Evolutionary conservation across 192 early-diverging fungal species (phyloP).

Genomic region (Gamsiella multidivaricata): DNA sequence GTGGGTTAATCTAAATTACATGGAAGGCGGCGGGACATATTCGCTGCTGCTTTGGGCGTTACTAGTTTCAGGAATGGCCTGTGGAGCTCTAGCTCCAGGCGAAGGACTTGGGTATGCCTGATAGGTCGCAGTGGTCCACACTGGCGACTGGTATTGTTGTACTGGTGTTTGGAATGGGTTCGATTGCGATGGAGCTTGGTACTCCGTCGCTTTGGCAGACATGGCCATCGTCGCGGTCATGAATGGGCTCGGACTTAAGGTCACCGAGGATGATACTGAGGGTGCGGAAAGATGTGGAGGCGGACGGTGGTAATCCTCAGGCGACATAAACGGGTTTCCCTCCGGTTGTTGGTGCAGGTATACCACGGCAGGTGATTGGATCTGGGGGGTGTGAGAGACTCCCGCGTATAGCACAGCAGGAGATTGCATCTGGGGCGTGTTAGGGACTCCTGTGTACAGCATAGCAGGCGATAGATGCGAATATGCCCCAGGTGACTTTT

Average conservation of each 20-base stretch:
- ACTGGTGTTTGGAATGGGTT: slow-evolving; percentile 15
- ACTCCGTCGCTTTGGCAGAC: neutral
- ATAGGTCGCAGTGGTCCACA: neutral
- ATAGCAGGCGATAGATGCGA: neutral
- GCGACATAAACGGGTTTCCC: slow-evolving; percentile 29
- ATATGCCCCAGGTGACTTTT: no score
- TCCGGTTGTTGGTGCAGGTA: neutral
- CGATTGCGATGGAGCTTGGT: neutral
- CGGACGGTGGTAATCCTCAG: slow-evolving; percentile 14
- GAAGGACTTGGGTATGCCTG: slow-evolving; percentile 11
- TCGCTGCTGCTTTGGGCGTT: neutral
- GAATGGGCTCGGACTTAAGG: slow-evolving; percentile 15
- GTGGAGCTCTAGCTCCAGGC: slow-evolving; percentile 28
- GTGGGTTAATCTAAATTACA: slow-evolving; percentile 18
- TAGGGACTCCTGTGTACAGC: neutral
- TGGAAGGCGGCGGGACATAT: slow-evolving; percentile 20
- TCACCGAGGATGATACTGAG: slow-evolving; percentile 1
- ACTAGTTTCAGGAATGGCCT: slow-evolving; percentile 17
- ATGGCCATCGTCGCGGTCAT: neutral
- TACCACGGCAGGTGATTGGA: slow-evolving; percentile 2
- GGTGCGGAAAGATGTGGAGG: neutral
- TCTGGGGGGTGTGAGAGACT: neutral
- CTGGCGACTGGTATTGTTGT: neutral
- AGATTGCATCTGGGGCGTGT: slow-evolving; percentile 7
- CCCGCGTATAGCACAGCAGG: neutral